A percentile compares a stretch with the other conserved stretches of the same genome.
These are phyloP conservation scores for Hemisphaericaspora xylofermentans DNA, from an alignment of 1,139 yeast genomes.

Conservation along the genomic window DNA sequence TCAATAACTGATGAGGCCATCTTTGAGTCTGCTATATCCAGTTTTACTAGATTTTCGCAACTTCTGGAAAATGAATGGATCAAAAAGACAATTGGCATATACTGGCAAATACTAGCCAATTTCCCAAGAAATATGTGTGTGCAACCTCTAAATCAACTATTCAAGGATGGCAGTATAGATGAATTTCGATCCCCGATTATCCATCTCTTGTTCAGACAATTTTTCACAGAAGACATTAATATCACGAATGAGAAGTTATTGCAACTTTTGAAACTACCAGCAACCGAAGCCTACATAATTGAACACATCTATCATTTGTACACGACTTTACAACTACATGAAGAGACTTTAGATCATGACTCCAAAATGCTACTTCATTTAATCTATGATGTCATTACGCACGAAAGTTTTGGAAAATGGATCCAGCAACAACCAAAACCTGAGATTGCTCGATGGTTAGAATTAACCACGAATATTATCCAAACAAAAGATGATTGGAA, in stretches of 20 bases:
- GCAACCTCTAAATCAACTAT: conserved; percentile 7
- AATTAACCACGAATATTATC: conserved; percentile 22
- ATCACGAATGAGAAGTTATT: conserved; percentile 12
- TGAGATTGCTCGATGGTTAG: conserved; percentile 11
- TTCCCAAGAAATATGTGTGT: conserved; percentile 9
- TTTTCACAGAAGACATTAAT: conserved; percentile 12
- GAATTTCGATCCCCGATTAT: conserved; percentile 9
- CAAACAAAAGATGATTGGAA: conserved; percentile 56
- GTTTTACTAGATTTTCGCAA: conserved; percentile 5
- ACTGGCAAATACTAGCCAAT: conserved; percentile 16
- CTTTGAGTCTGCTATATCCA: conserved; percentile 5
- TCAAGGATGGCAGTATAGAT: conserved; percentile 2
- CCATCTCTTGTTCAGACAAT: conserved; percentile 15
- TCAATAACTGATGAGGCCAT: conserved; percentile 1
- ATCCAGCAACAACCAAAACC: conserved; percentile 7
- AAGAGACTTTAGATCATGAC: conserved; percentile 9
- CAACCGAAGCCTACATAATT: conserved; percentile 5
- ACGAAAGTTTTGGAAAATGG: conserved; percentile 27
- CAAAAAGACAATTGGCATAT: conserved; percentile 1
- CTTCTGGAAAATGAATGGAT: conserved; percentile 3
- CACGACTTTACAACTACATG: conserved; percentile 6
- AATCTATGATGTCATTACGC: conserved; percentile 19
- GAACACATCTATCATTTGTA: conserved; percentile 6
- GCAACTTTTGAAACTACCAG: conserved; percentile 6
- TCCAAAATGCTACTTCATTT: conserved; percentile 15